These are phyloP conservation scores for Boletus holoroseus DNA, from an alignment of 1,284 basidiomycete species.

Conservation along the genomic window DNA sequence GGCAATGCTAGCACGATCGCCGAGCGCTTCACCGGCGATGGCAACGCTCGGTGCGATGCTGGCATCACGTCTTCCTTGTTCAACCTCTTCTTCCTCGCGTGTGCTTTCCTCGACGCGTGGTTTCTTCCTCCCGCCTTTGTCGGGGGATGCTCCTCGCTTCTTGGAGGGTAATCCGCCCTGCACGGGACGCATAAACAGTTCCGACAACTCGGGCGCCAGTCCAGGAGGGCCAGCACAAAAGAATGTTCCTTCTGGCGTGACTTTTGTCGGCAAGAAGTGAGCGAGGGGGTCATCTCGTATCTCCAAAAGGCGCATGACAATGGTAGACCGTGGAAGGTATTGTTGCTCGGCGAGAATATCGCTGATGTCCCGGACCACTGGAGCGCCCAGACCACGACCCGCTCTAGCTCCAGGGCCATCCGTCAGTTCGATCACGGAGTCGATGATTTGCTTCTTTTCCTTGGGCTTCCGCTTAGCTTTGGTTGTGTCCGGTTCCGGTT, in stretches of 20 bases:
- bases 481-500: constrained; percentile 29
- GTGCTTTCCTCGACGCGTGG: constrained; percentile 47
- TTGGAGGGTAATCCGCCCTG: constrained; percentile 44
- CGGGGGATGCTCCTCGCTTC: constrained; percentile 50
- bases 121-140: constrained; percentile 58
- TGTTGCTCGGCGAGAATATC: constrained; percentile 74
- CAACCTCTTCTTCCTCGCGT: constrained; percentile 56
- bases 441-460: constrained; percentile 76
- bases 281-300: constrained; percentile 81
- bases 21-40: constrained; percentile 49
- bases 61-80: constrained; percentile 59
- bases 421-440: constrained; percentile 79
- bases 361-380: constrained; percentile 61
- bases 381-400: constrained; percentile 49
- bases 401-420: constrained; percentile 61
- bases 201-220: constrained; percentile 72
- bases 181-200: constrained; percentile 80
- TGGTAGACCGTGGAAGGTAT: constrained; percentile 77
- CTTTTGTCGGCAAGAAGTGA: constrained; percentile 79
- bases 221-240: constrained; percentile 81
- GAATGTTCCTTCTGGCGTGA: constrained; percentile 64
- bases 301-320: constrained; percentile 76
- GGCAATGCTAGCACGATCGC: constrained; percentile 44
- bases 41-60: constrained; percentile 56
- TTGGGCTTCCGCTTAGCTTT: constrained; percentile 53